Percentiles rank a stretch among this genome's conserved stretches.
Evolutionary conservation across 2,329 filamentous ascomycete genomes (phyloP).

Genomic region (Thielaviopsis ethacetica): DNA sequence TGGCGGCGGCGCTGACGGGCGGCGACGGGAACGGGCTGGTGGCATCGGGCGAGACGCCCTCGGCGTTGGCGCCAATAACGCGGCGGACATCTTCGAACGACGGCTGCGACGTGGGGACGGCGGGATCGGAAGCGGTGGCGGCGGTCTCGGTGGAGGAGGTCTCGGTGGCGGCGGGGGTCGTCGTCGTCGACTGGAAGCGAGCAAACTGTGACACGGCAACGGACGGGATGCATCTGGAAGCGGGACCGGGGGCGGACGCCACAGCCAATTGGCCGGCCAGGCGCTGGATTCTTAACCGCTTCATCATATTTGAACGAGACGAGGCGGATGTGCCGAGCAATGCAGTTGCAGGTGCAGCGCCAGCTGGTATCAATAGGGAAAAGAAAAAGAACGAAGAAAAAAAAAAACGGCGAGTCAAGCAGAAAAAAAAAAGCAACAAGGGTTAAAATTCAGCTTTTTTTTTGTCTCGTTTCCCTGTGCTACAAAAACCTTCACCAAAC

Average conservation of each 20-base stretch:
- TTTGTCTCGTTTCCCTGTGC: neutral
- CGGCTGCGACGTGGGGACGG: constrained; percentile 7
- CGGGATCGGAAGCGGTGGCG: constrained; percentile 10
- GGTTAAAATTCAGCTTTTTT: no score
- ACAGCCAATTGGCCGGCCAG: constrained; percentile 12
- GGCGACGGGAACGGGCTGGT: constrained; percentile 48
- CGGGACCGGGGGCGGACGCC: constrained; percentile 3
- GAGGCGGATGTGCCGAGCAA: neutral
- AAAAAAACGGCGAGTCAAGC: no score
- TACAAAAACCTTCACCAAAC: neutral
- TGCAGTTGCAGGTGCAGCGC: neutral
- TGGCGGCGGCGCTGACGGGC: constrained; percentile 44
- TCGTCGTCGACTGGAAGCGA: constrained; percentile 23
- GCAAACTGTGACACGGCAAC: constrained; percentile 9
- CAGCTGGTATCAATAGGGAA: neutral
- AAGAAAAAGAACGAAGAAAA: neutral
- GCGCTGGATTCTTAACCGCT: constrained; percentile 12
- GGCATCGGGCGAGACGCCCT: constrained; percentile 20
- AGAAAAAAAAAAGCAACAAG: no score
- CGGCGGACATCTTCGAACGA: constrained; percentile 9
- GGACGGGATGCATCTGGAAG: constrained; percentile 2
- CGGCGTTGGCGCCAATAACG: constrained; percentile 17
- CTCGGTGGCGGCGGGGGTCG: constrained; percentile 15
- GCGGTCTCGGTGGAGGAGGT: constrained; percentile 13
- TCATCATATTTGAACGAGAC: constrained; percentile 10